Conservation (phyloP, 1,139 yeast genomes). For the Arxiozyma heterogenica region DNA sequence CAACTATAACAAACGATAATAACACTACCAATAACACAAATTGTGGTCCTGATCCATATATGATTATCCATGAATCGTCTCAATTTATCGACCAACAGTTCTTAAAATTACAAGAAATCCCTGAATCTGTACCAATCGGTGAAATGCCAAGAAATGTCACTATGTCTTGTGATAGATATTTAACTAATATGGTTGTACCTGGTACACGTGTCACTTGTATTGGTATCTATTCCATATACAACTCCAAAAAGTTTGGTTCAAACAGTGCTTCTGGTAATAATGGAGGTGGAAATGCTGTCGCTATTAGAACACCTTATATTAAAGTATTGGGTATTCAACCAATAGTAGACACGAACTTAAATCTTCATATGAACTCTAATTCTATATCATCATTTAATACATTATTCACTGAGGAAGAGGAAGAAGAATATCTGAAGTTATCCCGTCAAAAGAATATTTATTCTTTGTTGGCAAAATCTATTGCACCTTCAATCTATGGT, state of each 20-base stretch:
- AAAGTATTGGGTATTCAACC: slow-evolving; percentile 80
- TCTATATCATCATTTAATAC: slow-evolving; percentile 32
- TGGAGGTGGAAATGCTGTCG: slow-evolving; percentile 44
- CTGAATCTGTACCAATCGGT: slow-evolving; percentile 98
- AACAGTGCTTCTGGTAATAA: slow-evolving; percentile 13
- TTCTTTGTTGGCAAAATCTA: slow-evolving; percentile 75
- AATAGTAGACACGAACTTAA: slow-evolving; percentile 62
- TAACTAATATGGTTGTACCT: slow-evolving; percentile 86
- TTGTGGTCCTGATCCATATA: slow-evolving; percentile 88
- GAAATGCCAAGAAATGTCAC: slow-evolving; percentile 95
- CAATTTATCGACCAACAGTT: slow-evolving; percentile 90
- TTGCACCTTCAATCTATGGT: slow-evolving; percentile 96
- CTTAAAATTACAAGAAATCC: slow-evolving; percentile 86
- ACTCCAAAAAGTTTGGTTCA: slow-evolving; percentile 40
- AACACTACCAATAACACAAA: slow-evolving; percentile 34
- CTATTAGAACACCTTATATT: slow-evolving; percentile 87
- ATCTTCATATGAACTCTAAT: slow-evolving; percentile 36
- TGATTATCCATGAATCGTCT: slow-evolving; percentile 88
- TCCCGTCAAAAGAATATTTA: slow-evolving; percentile 79
- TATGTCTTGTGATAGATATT: slow-evolving; percentile 78
- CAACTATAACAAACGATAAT: slow-evolving; percentile 26
- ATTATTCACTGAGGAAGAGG: slow-evolving; percentile 78
- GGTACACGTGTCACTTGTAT: slow-evolving; percentile 89
- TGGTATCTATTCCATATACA: slow-evolving; percentile 88
- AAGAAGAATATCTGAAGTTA: slow-evolving; percentile 74